Percentiles rank a stretch among this genome's conserved stretches.
Conservation (phyloP, 2,329 filamentous ascomycete genomes). For the Atkinsonella hypoxylon region DNA sequence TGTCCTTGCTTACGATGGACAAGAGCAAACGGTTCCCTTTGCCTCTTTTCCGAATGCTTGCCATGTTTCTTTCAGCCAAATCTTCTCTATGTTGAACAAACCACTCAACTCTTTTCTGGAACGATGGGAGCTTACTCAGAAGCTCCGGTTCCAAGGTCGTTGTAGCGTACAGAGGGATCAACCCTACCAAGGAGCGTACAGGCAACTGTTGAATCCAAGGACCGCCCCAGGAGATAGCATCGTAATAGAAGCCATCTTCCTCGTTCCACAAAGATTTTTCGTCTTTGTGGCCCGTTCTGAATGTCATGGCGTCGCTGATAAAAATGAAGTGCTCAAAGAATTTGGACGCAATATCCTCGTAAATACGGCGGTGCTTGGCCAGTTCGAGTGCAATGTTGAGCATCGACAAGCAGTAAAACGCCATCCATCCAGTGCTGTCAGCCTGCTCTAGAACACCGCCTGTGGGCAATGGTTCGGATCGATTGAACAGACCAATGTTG, state of each 20-base stretch:
- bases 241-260: slow-evolving; percentile 94
- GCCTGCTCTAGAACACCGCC: slow-evolving; percentile 91
- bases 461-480: slow-evolving; percentile 86
- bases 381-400: slow-evolving; percentile 92
- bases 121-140: slow-evolving; percentile 79
- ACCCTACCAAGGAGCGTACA: slow-evolving; percentile 79
- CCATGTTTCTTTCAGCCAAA: slow-evolving; percentile 85
- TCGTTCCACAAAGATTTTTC: slow-evolving; percentile 93
- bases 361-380: slow-evolving; percentile 86
- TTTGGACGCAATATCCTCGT: slow-evolving; percentile 94
- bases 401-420: slow-evolving; percentile 93
- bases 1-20: slow-evolving; percentile 83
- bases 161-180: slow-evolving; percentile 89
- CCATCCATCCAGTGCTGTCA: slow-evolving; percentile 98
- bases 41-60: slow-evolving; percentile 79
- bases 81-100: slow-evolving; percentile 83
- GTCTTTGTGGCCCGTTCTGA: slow-evolving; percentile 54
- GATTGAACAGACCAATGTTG: slow-evolving; percentile 96
- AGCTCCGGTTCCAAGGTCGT: slow-evolving; percentile 88
- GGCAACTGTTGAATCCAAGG: slow-evolving; percentile 89
- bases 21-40: slow-evolving; percentile 82
- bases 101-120: slow-evolving; percentile 90
- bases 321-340: slow-evolving; percentile 99
- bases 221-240: slow-evolving; percentile 92
- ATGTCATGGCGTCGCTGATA: slow-evolving; percentile 95